A percentile compares a stretch with the other conserved stretches of the same genome.
Conservation (phyloP, 2,329 filamentous ascomycete species). For the Volutella citrinella region DNA sequence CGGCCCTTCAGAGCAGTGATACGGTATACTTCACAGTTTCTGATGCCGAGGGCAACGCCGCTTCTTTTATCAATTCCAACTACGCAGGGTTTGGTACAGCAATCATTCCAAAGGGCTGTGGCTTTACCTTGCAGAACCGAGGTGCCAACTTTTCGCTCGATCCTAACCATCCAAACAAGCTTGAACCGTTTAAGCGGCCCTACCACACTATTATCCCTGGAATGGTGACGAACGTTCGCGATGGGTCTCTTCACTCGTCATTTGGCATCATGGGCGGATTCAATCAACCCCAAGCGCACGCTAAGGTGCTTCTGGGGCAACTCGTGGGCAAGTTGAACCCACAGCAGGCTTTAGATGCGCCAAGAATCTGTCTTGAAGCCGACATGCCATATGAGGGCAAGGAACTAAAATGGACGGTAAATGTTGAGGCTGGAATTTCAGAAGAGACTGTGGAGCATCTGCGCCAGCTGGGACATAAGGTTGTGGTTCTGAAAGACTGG, state of each 20-base stretch:
- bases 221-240: slow-evolving; percentile 75
- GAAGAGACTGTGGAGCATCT: slow-evolving; percentile 66
- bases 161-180: slow-evolving; percentile 70
- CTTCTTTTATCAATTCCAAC: slow-evolving; percentile 96
- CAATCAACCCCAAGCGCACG: slow-evolving; percentile 96
- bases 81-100: slow-evolving; percentile 84
- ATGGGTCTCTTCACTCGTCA: slow-evolving; percentile 74
- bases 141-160: slow-evolving; percentile 80
- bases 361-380: slow-evolving; percentile 82
- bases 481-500: slow-evolving; percentile 65
- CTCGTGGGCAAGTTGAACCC: slow-evolving; percentile 76
- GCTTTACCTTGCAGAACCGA: slow-evolving; percentile 93
- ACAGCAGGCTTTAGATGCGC: slow-evolving; percentile 86
- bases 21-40: slow-evolving; percentile 92
- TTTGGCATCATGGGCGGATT: slow-evolving; percentile 98
- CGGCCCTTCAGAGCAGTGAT: slow-evolving; percentile 81
- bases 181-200: slow-evolving; percentile 80
- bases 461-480: slow-evolving; percentile 67
- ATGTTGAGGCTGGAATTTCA: slow-evolving; percentile 78
- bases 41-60: slow-evolving; percentile 80
- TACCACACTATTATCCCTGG: slow-evolving; percentile 99
- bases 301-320: slow-evolving; percentile 90
- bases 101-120: slow-evolving; percentile 82
- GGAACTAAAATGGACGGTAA: slow-evolving; percentile 62
- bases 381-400: slow-evolving; percentile 62